These are phyloP conservation scores for Didymella keratinophila DNA, from an alignment of 2,329 filamentous ascomycete genomes.

Conservation along the genomic window DNA sequence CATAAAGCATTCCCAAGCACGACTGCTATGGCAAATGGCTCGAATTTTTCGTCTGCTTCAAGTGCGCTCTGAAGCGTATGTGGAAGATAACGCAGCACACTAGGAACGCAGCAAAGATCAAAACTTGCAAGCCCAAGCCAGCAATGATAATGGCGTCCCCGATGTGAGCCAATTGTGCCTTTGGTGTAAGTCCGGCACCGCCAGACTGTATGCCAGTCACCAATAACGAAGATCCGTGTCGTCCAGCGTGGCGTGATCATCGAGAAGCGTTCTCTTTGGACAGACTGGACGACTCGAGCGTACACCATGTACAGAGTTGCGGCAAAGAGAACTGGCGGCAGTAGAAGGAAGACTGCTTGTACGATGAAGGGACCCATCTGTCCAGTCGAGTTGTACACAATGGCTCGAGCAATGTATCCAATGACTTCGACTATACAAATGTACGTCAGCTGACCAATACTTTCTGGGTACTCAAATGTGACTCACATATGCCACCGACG, in stretches of 20 bases:
- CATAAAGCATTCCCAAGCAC: constrained; percentile 50
- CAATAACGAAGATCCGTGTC: background rate
- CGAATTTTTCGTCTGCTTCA: background rate
- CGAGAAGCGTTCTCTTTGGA: background rate
- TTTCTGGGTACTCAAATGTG: background rate
- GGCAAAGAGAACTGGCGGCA: background rate
- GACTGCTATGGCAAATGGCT: background rate
- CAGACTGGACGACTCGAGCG: background rate
- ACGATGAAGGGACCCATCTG: background rate
- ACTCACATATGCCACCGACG: constrained; percentile 48
- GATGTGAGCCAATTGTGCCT: background rate
- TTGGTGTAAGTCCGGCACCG: background rate
- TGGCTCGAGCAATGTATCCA: background rate
- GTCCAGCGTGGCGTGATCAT: background rate
- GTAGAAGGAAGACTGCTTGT: background rate
- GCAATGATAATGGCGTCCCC: background rate
- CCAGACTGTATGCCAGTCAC: background rate
- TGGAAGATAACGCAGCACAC: background rate
- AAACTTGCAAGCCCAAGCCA: background rate
- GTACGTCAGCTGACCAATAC: background rate
- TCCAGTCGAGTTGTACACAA: background rate
- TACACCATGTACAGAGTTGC: background rate
- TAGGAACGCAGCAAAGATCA: background rate
- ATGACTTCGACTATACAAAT: background rate
- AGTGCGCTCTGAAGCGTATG: background rate